Conservation (phyloP, 768 basidiomycete genomes). For the Saitozyma sp. region DNA sequence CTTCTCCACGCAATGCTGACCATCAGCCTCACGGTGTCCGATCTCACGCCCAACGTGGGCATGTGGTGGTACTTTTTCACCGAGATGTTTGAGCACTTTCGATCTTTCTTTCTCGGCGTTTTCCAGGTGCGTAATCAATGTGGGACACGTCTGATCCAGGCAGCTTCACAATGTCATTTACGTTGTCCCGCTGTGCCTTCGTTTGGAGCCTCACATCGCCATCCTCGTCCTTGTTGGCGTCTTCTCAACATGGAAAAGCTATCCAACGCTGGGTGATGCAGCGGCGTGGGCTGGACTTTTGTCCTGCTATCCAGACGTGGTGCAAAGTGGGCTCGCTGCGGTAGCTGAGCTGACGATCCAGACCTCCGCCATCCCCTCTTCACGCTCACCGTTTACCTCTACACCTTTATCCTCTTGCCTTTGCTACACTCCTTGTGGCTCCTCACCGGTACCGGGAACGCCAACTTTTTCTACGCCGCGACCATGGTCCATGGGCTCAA, state of each 20-base stretch:
- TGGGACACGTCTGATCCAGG: neutral
- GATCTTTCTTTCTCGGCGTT: conserved; percentile 90
- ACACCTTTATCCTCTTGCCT: conserved; percentile 80
- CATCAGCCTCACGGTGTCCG: conserved; percentile 8
- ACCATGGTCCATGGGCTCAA: conserved; percentile 90
- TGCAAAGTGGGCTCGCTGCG: conserved; percentile 65
- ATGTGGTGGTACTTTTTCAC: conserved; percentile 99
- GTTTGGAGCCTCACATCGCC: conserved; percentile 87
- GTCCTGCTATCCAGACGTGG: conserved; percentile 76
- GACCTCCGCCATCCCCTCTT: conserved; percentile 84
- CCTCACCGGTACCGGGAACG: conserved; percentile 85
- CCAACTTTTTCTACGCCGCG: conserved; percentile 96
- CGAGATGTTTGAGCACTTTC: conserved; percentile 98
- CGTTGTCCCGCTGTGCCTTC: conserved; percentile 77
- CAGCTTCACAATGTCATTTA: conserved; percentile 83
- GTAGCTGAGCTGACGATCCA: conserved; percentile 48
- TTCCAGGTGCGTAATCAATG: conserved; percentile 68
- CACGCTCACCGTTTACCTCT: conserved; percentile 75
- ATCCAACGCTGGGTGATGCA: conserved; percentile 85
- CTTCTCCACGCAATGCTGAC: neutral
- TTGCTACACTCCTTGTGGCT: conserved; percentile 92
- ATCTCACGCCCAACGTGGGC: conserved; percentile 85
- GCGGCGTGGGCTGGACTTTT: conserved; percentile 82
- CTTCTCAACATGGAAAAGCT: conserved; percentile 82
- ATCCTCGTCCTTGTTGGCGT: conserved; percentile 73